Percentiles rank a stretch among this genome's conserved stretches.
Evolutionary conservation across 495 filamentous ascomycete genomes (phyloP).

Genomic region (Neurospora pannonica): DNA sequence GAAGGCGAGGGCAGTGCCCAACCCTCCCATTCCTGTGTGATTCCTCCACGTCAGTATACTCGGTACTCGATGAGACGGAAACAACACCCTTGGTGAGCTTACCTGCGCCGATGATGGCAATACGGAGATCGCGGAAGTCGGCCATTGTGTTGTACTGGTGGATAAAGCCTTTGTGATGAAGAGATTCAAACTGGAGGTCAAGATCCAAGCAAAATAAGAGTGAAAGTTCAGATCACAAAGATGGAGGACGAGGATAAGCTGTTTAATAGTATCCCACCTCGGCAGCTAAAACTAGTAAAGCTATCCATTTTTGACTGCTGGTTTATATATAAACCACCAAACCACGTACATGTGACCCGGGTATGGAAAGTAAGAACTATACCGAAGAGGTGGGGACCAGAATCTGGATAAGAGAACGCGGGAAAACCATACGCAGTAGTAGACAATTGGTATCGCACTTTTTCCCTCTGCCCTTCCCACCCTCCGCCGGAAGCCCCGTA

Average conservation of each 20-base stretch:
- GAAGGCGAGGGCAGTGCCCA: constrained; percentile 61
- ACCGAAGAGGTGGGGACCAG: not conserved
- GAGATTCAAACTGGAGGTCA: not conserved
- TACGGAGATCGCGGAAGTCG: constrained; percentile 30
- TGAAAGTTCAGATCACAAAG: not conserved
- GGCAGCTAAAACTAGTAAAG: not conserved
- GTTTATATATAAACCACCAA: not conserved
- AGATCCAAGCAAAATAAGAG: not conserved
- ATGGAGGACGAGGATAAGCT: not conserved
- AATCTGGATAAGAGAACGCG: not conserved
- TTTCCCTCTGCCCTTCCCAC: not conserved
- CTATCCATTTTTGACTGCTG: not conserved
- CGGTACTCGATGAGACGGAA: not conserved
- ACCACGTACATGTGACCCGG: not conserved
- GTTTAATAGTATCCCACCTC: not conserved
- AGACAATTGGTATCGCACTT: not conserved
- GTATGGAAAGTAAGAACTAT: not conserved
- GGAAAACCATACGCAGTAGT: not conserved
- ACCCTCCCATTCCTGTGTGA: constrained; percentile 61
- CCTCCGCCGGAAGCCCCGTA: not conserved
- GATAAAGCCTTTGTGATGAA: not conserved
- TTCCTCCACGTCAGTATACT: constrained; percentile 3
- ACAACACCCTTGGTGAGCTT: not conserved
- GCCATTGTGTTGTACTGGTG: constrained; percentile 19
- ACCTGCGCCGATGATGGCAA: constrained; percentile 38